These are phyloP conservation scores for Zymoseptoria pseudotritici DNA, from an alignment of 2,329 filamentous ascomycete genomes.

Conservation along the genomic window DNA sequence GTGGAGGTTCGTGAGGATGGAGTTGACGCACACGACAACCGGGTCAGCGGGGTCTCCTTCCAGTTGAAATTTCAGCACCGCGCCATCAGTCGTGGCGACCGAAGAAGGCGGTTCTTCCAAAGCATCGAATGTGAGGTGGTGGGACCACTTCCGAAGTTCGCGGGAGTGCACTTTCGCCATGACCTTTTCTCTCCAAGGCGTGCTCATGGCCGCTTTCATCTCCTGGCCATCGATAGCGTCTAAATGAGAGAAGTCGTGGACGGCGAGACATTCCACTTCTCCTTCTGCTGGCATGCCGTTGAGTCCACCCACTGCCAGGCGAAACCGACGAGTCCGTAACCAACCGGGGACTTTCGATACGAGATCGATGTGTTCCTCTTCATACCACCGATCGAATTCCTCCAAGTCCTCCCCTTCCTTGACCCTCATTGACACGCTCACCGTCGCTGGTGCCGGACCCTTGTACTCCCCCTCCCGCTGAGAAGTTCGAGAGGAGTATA, in stretches of 20 bases:
- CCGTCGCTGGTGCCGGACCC: slow-evolving; percentile 20
- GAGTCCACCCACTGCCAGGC: slow-evolving; percentile 57
- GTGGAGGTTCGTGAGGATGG: slow-evolving; percentile 65
- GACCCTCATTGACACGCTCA: slow-evolving; percentile 20
- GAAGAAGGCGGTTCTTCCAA: slow-evolving; percentile 57
- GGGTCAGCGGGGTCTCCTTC: slow-evolving; percentile 67
- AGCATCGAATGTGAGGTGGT: slow-evolving; percentile 72
- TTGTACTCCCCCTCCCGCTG: too few species aligned
- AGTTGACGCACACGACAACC: slow-evolving; percentile 69
- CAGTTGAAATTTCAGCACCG: slow-evolving; percentile 63
- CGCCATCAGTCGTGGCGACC: slow-evolving; percentile 60
- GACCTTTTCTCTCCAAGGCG: slow-evolving; percentile 54
- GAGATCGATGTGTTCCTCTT: slow-evolving; percentile 66
- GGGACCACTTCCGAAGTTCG: slow-evolving; percentile 54
- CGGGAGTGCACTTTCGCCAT: slow-evolving; percentile 51
- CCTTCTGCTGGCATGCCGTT: slow-evolving; percentile 35
- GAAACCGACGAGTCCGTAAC: slow-evolving; percentile 64
- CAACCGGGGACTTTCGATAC: slow-evolving; percentile 70
- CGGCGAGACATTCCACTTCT: slow-evolving; percentile 52
- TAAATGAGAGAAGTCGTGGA: slow-evolving; percentile 64
- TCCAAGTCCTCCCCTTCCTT: slow-evolving; percentile 50
- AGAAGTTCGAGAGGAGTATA: slow-evolving; percentile 34
- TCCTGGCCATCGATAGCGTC: slow-evolving; percentile 62
- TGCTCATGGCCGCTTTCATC: slow-evolving; percentile 55
- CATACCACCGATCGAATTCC: slow-evolving; percentile 61